Base-by-base conservation (phyloP, 495 filamentous ascomycete genomes). In the Neurospora sublineolata region DNA sequence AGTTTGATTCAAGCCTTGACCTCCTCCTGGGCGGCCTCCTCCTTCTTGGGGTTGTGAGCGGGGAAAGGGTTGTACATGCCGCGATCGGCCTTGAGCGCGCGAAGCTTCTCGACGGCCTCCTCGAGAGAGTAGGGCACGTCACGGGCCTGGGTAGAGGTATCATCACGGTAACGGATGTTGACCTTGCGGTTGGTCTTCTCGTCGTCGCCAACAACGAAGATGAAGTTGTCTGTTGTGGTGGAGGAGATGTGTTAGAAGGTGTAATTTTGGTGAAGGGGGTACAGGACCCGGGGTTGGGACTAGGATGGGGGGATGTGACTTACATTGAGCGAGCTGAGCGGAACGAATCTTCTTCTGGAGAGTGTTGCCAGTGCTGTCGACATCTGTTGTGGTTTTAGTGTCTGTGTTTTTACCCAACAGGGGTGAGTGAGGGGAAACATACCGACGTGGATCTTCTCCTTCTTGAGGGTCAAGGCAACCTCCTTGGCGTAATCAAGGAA, bases 321-420 rank as follows among this genome's bases (percentile, higher is more conserved):
- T 97, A 82, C 97, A 97, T 78, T 96, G 91, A 12, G 89, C 84
- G 72, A 97, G 76, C 81, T 98, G 95, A 4, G 88, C 95, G 42
- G 85, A 93, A 69, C 92, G 89, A 71, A 98, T 94, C 87, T 98
- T 97, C 89, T 97, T 97, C 77, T 94, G 90, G 82, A 99, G 85
- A 8, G 95, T 98, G 80, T 99, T 97, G 68, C 92, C 93, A 70
- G 86, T 91, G 74, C 94, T 84, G 73, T 98, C 95, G 64, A 97
- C 86, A 80, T 98, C 95, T 79, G 41, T 23, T n/a, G 44, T 23
- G 12, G 44, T 52, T 10, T 30, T 14, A 16, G 37, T 36, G 38
- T 39, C n/a, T 16, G 4, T 16, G 14, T 67, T 75, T n/a, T n/a
- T n/a, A n/a, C n/a, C n/a, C n/a, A n/a, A n/a, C n/a, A n/a, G n/a